These are phyloP conservation scores for Sophora flavescens DNA, from an alignment of 306 rosid species.

Conservation along the genomic window DNA sequence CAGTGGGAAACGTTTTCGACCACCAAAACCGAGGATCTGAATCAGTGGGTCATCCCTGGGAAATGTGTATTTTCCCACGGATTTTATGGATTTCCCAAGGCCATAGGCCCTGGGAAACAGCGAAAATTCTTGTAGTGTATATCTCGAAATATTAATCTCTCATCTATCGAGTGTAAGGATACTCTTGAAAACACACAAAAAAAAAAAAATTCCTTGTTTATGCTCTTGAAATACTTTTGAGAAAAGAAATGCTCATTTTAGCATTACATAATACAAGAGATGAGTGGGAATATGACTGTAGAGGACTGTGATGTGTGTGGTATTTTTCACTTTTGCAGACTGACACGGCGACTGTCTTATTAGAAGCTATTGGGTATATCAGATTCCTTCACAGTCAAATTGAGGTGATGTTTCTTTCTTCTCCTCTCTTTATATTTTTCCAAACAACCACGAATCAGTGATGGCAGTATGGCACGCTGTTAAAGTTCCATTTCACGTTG, in stretches of 20 bases:
- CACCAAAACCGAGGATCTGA: no score
- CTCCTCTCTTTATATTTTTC: slow-evolving; percentile 31
- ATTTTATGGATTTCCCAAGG: no score
- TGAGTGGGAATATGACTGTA: slow-evolving; percentile 56
- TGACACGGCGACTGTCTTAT: slow-evolving; percentile 99
- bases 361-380: slow-evolving; percentile 98
- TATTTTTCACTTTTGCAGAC: slow-evolving; percentile 80
- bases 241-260: slow-evolving; percentile 22
- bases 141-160: no score
- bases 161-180: no score
- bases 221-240: not conserved
- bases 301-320: slow-evolving; percentile 52
- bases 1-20: no score
- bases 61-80: no score
- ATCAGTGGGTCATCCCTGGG: no score
- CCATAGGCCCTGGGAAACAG: no score
- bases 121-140: no score
- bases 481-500: slow-evolving; percentile 48
- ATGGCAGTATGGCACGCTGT: slow-evolving; percentile 42
- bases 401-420: slow-evolving; percentile 80
- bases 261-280: slow-evolving; percentile 38
- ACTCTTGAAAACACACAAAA: no score
- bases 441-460: slow-evolving; percentile 54
- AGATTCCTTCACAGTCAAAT: slow-evolving; percentile 99
- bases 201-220: no score